Evolutionary conservation across 2,329 filamentous ascomycete species (phyloP), one percentile per base, ranked within the genome.

Genomic region (Microdochium paspali): DNA sequence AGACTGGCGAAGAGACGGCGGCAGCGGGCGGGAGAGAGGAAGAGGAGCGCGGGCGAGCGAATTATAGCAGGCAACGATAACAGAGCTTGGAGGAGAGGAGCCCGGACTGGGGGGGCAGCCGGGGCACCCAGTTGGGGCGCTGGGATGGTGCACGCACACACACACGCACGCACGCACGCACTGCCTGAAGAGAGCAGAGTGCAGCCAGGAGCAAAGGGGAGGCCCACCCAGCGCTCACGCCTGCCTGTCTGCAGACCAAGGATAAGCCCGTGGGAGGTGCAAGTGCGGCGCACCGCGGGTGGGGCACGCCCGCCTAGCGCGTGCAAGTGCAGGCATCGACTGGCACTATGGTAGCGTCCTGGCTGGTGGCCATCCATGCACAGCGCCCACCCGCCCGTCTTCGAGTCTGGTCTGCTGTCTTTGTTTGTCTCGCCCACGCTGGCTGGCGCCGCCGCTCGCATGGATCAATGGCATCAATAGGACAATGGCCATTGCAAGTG

Each of bases 61-160:
- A 40, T 40, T 40, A 40, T 40, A 40, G 18, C 35, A 40, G 35
- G 35, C 35, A 20, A 40, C 35, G 35, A 40, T 40, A 40, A 40
- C 35, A 40, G 35, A 21, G 35, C 35, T 20, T 40, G 35, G 35
- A 40, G 35, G 35, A 40, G 35, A 20, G 35, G 18, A n/a, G n/a
- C n/a, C n/a, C n/a, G n/a, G n/a, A n/a, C n/a, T n/a, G n/a, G n/a
- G n/a, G n/a, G n/a, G n/a, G n/a, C n/a, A n/a, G 26, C 26, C 26
- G 26, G 26, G 26, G 26, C 26, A 13, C 26, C 26, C 26, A 28
- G 26, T 28, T 28, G 26, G 7, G 26, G 7, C 7, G 26, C 26
- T 13, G 13, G 26, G 26, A 28, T 28, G 26, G 26, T 28, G 26
- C 26, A 28, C 26, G n/a, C n/a, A n/a, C n/a, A n/a, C n/a, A n/a